phyloP scores from a whole-genome alignment of 768 basidiomycete species.

The Tylopilus sp. region DNA sequence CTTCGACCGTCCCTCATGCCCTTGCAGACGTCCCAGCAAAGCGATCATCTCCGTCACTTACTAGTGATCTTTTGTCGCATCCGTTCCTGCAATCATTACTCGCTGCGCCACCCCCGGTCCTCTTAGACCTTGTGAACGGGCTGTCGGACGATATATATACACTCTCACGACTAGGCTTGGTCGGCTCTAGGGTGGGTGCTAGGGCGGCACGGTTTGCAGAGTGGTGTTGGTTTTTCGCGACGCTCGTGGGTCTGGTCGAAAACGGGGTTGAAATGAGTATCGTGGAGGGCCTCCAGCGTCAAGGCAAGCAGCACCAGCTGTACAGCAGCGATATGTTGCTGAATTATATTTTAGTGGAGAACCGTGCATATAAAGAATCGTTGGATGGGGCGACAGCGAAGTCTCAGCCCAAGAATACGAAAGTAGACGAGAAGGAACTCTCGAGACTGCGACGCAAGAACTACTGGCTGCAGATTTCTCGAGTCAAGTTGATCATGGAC shows the following conservation, averaged over 20 bases:
- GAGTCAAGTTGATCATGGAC: constrained; percentile 77
- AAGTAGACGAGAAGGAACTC: constrained; percentile 69
- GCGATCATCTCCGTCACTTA: constrained; percentile 7
- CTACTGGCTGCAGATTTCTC: constrained; percentile 70
- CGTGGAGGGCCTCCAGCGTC: constrained; percentile 56
- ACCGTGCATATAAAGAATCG: constrained; percentile 69
- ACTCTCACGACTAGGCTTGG: constrained; percentile 65
- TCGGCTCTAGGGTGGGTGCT: constrained; percentile 61
- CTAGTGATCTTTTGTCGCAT: constrained; percentile 35
- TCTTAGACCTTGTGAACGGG: constrained; percentile 73
- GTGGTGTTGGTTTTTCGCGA: constrained; percentile 85
- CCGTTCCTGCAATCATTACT: constrained; percentile 73
- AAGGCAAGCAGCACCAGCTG: constrained; percentile 43
- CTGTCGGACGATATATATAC: constrained; percentile 78
- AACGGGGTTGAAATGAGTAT: constrained; percentile 77
- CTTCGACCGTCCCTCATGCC: constrained; percentile 23
- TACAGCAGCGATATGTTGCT: neutral
- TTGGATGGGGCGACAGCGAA: constrained; percentile 68
- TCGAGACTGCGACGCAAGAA: constrained; percentile 63
- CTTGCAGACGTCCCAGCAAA: constrained; percentile 12
- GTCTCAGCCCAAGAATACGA: constrained; percentile 54
- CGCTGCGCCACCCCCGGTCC: constrained; percentile 77
- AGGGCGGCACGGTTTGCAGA: constrained; percentile 74
- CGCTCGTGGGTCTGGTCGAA: constrained; percentile 77
- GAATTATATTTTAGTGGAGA: constrained; percentile 51